Evolutionary conservation across 768 basidiomycete species (phyloP), one percentile per base, ranked within the genome.

Genomic region (Thelephora ganbajun): DNA sequence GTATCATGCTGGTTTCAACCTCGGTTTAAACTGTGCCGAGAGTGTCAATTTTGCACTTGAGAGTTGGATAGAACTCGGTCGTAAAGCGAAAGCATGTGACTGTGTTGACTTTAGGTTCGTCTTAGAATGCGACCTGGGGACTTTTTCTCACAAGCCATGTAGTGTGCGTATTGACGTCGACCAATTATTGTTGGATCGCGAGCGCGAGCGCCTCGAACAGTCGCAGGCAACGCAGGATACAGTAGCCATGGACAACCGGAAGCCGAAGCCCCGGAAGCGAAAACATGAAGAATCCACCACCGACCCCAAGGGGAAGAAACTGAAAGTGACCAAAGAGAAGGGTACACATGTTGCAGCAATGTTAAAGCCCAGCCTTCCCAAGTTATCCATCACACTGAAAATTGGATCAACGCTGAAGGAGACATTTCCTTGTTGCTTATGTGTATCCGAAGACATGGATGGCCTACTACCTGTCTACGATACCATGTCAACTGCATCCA

Each of bases 31-130:
- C 58, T 96, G 92, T 56, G 94, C 94, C 1, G 94, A 97, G 65
- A 90, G 87, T 53, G 89, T 96, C 57, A 98, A 98, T 61, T 98
- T 97, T 59, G 94, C 94, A 0, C 68, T 96, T 22, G 88, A 96
- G 37, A 87, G 84, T 53, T 98, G 93, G 93, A 64, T 97, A 5
- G 89, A 92, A 36, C 63, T 93, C 16, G 94, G 92, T 1, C 70
- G 87, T 48, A 76, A 72, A 48, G 93, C 94, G 6, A 79, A 79
- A 51, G 77, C 69, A 3, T 89, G 87, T 54, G 66, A 75, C 56
- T 88, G 85, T 56, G 70, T 86, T n/a, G 59, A 67, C 45, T 79
- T 80, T 59, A 89, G 86, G 86, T 83, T 44, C 34, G 9, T n/a
- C 47, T 23, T 23, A 11, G 13, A 22, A 6, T 43, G 35, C 36